A percentile compares a stretch with the other conserved stretches of the same genome.
Evolutionary conservation across 345 rosid genomes (phyloP).

Genomic region (sweet orange (Citrus sinensis)): DVS_A1.0 CM039163.1:50347501-50348000

Average conservation of each 20-base stretch:
- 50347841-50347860: slow-evolving; percentile 36
- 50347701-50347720: not conserved
- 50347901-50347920: slow-evolving; percentile 45
- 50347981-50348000: slow-evolving; percentile 66
- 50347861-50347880: not conserved
- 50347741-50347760: slow-evolving; percentile 58
- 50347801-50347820: slow-evolving; percentile 51
- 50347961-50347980: slow-evolving; percentile 53
- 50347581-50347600: not conserved
- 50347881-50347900: slow-evolving; percentile 16
- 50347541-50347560: not conserved
- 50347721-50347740: slow-evolving; percentile 53
- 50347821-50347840: slow-evolving; percentile 59
- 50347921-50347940: slow-evolving; percentile 52
- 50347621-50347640: not conserved
- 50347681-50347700: slow-evolving; percentile 7
- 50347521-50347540: not conserved
- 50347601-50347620: too few species aligned
- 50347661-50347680: not conserved
- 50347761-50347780: slow-evolving; percentile 70
- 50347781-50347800: slow-evolving; percentile 70
- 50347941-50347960: slow-evolving; percentile 47
- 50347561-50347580: not conserved
- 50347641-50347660: not conserved
- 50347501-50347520: not conserved